Conservation (phyloP, 2,329 filamentous ascomycete species). For the Penicillium sp. region DNA sequence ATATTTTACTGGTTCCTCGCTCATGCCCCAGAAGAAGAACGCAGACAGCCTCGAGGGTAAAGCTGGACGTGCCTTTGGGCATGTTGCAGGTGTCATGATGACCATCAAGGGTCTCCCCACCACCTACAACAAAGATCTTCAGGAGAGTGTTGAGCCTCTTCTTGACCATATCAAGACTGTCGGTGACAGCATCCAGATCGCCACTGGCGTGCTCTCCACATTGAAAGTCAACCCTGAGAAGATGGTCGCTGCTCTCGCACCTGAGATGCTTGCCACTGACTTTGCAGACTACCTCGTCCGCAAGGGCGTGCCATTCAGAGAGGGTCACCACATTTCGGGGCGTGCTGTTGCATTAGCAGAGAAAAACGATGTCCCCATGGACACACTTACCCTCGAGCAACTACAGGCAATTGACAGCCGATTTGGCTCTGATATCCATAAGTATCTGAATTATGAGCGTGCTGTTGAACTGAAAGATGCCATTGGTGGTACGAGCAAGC, state of each 20-base stretch:
- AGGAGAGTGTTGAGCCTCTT: constrained; percentile 82
- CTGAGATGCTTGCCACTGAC: constrained; percentile 72
- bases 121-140: constrained; percentile 89
- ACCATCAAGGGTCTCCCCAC: constrained; percentile 71
- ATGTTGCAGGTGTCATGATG: constrained; percentile 76
- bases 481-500: constrained; percentile 73
- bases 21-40: constrained; percentile 87
- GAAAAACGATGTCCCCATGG: constrained; percentile 62
- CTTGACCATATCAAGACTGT: constrained; percentile 80
- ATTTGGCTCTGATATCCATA: constrained; percentile 67
- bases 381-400: constrained; percentile 63
- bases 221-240: constrained; percentile 65
- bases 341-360: constrained; percentile 70
- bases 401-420: constrained; percentile 64
- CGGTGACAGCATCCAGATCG: constrained; percentile 75
- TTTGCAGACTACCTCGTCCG: constrained; percentile 47
- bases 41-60: constrained; percentile 71
- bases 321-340: constrained; percentile 75
- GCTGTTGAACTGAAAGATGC: constrained; percentile 76
- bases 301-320: constrained; percentile 66
- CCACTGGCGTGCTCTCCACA: constrained; percentile 73
- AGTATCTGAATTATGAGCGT: constrained; percentile 74
- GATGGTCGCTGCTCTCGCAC: constrained; percentile 75
- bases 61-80: constrained; percentile 70
- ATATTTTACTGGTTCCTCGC: constrained; percentile 70